Base-by-base conservation (phyloP, 441 rosid genomes). In the Metrosideros polymorpha region DNA sequence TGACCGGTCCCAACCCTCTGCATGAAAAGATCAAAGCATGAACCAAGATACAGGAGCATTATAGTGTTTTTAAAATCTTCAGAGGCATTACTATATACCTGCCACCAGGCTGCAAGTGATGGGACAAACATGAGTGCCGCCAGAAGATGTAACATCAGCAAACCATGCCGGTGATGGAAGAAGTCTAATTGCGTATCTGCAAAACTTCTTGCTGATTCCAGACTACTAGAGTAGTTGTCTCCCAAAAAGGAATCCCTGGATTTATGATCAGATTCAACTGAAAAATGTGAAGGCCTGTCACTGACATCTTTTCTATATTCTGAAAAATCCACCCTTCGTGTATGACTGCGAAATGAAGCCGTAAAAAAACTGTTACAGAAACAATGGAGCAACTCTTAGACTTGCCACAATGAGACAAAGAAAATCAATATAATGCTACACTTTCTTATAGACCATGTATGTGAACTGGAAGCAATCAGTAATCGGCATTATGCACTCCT, bases 81-180 rank as follows among this genome's bases (percentile, higher is more conserved):
- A 53, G 4, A 32, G 45, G n/a, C 61, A 83, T 53, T 32, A 43
- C 35, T 71, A 71, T 43, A 56, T 94, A 98, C 99, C 99, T 98
- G 98, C 89, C 94, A 90, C 98, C 98, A 96, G 82, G 99, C 98
- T 22, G 90, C 91, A 51, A 98, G 93, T 55, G 99, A 95, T 77
- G 99, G 99, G 71, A 90, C 95, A 84, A 98, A 94, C 99, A 98
- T 96, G 86, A 95, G 90, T 71, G 95, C 86, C 39, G 96, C 94
- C 86, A 96, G 92, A 87, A 98, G 92, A 93, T 96, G 98, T 85
- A 98, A 92, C 66, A 94, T 89, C 85, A 96, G 91, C 90, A 95
- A 87, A 89, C 99, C 98, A 90, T 98, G 99, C 84, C 85, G 91
- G 87, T 93, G 97, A 92, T 94, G 93, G 91, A 98, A 98, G 88